These are phyloP conservation scores for Daldinia caldariorum DNA, from an alignment of 495 filamentous ascomycete genomes.

Conservation along the genomic window DNA sequence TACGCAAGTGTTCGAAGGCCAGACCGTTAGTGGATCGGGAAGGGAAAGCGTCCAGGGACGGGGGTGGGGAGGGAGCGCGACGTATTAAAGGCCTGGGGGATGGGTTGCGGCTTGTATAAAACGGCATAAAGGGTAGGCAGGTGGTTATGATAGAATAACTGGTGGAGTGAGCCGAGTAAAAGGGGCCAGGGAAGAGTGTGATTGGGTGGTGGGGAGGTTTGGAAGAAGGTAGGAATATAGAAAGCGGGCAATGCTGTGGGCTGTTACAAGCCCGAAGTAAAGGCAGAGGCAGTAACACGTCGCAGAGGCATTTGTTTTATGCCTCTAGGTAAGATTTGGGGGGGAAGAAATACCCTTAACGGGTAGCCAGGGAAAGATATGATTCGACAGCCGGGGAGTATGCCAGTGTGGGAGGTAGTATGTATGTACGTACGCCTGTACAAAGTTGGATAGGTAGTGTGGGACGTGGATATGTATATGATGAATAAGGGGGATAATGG, in stretches of 20 bases:
- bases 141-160: constrained; percentile 49
- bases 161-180: constrained; percentile 50
- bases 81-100: constrained; percentile 48
- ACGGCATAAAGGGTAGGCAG: constrained; percentile 42
- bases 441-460: constrained; percentile 48
- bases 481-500: constrained; percentile 6
- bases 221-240: constrained; percentile 35
- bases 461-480: constrained; percentile 46
- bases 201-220: constrained; percentile 41
- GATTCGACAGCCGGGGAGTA: constrained; percentile 35
- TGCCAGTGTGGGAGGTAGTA: constrained; percentile 38
- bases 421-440: constrained; percentile 43
- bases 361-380: constrained; percentile 27
- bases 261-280: constrained; percentile 47
- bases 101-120: constrained; percentile 44
- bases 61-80: constrained; percentile 44
- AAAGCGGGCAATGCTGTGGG: constrained; percentile 48
- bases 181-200: constrained; percentile 39
- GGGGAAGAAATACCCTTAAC: constrained; percentile 31
- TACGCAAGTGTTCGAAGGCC: constrained; percentile 47
- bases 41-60: constrained; percentile 45
- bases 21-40: constrained; percentile 50
- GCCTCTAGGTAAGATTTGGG: constrained; percentile 37
- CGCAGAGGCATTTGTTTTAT: constrained; percentile 52
- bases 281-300: constrained; percentile 52